These are phyloP conservation scores for Saussurea involucrata DNA, from an alignment of 129 eudicot genomes.

Conservation along the genomic window DNA sequence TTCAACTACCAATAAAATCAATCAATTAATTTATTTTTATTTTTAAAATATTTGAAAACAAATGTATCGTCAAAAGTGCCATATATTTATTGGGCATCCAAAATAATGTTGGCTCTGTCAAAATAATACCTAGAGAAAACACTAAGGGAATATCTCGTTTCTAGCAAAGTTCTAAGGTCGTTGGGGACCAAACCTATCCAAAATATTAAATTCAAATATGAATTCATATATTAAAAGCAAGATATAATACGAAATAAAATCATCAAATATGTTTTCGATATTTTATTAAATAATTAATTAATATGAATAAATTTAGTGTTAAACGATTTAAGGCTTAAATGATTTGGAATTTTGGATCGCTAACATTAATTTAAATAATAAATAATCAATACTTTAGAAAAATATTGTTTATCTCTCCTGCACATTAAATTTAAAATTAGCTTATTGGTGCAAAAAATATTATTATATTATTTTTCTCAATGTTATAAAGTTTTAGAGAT, in stretches of 20 bases:
- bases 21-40: neutral
- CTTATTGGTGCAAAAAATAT: too few species aligned
- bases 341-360: too few species aligned
- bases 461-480: too few species aligned
- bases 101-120: slow-evolving; percentile 25
- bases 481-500: too few species aligned
- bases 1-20: slow-evolving; percentile 3
- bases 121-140: slow-evolving; percentile 31
- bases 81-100: slow-evolving; percentile 23
- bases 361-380: too few species aligned
- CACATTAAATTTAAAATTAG: too few species aligned
- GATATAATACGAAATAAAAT: neutral
- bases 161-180: slow-evolving; percentile 14
- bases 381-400: too few species aligned
- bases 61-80: slow-evolving; percentile 13
- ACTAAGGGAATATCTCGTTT: slow-evolving; percentile 27
- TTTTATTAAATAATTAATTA: too few species aligned
- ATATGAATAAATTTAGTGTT: too few species aligned
- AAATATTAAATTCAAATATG: neutral
- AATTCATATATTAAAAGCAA: neutral
- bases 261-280: too few species aligned
- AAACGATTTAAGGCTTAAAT: too few species aligned
- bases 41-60: slow-evolving; percentile 13
- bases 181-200: slow-evolving; percentile 15
- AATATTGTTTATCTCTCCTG: too few species aligned